A percentile compares a stretch with the other conserved stretches of the same genome.
Conservation (phyloP, 768 basidiomycete genomes). For the Boletus reticuloceps region DNA sequence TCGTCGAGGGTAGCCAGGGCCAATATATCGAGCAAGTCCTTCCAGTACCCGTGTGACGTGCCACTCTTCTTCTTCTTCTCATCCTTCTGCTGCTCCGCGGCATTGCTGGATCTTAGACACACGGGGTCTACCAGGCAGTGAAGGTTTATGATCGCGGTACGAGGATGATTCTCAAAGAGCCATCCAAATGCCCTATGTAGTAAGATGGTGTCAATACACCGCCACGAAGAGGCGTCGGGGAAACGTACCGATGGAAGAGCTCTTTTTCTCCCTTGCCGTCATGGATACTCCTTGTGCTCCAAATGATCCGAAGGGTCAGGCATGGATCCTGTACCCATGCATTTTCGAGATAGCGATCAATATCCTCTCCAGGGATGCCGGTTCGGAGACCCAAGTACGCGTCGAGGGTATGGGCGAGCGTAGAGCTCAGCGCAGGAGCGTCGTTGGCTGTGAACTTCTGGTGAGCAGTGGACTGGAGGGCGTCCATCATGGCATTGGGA, state of each 20-base stretch:
- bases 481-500: conserved; percentile 54
- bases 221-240: neutral
- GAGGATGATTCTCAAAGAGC: conserved; percentile 66
- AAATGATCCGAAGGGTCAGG: conserved; percentile 64
- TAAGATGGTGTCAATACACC: neutral
- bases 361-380: conserved; percentile 10
- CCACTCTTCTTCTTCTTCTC: neutral
- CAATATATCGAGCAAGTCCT: conserved; percentile 70
- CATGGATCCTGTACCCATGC: conserved; percentile 59
- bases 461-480: conserved; percentile 41
- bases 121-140: conserved; percentile 50
- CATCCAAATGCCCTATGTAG: conserved; percentile 53
- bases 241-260: conserved; percentile 51
- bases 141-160: conserved; percentile 66
- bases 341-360: conserved; percentile 39
- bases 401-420: conserved; percentile 50
- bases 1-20: conserved; percentile 55
- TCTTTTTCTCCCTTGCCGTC: conserved; percentile 65
- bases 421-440: conserved; percentile 51
- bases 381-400: conserved; percentile 49
- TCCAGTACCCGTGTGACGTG: conserved; percentile 65
- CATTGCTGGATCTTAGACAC: conserved; percentile 29
- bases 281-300: conserved; percentile 66
- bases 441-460: conserved; percentile 49
- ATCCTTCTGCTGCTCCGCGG: neutral